Evolutionary conservation across 768 basidiomycete genomes (phyloP), one percentile per base, ranked within the genome.

Genomic region (Panaeolus cyanescens): DNA sequence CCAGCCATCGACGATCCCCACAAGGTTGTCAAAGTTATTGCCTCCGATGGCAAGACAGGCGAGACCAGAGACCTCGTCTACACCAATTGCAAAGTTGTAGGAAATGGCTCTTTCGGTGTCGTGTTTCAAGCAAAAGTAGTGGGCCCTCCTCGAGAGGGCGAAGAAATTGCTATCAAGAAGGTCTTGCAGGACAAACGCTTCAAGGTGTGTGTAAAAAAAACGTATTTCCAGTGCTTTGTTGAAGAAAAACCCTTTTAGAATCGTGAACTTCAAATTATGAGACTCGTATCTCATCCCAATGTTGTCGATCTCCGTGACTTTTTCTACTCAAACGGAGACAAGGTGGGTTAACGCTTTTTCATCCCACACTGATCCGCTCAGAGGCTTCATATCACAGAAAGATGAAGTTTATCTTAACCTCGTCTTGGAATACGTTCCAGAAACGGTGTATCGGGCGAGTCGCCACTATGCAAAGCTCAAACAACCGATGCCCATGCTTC

Each of bases 361-460:
- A 31, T 50, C 22, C 33, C 55, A 60, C 56, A 50, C 32, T 59
- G 34, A 50, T 59, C 61, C 67, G 58, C 61, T 62, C 54, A 62
- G 22, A 39, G 19, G n/a, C 56, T 42, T 58, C 56, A 62, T 40
- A 57, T 59, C 50, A 59, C 77, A 97, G 95, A 99, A 99, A 85
- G 97, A 99, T 77, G 97, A 99, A 83, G 95, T 99, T 57, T 99
- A 97, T 80, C 91, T 99, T 71, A 99, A 99, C 75, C 91, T 99
- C 73, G 95, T 99, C 32, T 88, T 97, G 70, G 97, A 99, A 88
- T 99, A 95, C 77, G 95, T 99, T 55, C 97, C 97, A 37, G 97
- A 99, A 80, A 99, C 97, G 15, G 97, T 99, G 60, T 99, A 99
- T 80, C 94, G 96, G 71, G 97, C 96, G 28, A 96, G 94, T 72